Evolutionary conservation across 495 filamentous ascomycete genomes (phyloP), one percentile per base, ranked within the genome.

Genomic region (Penicillium coffeae): DNA sequence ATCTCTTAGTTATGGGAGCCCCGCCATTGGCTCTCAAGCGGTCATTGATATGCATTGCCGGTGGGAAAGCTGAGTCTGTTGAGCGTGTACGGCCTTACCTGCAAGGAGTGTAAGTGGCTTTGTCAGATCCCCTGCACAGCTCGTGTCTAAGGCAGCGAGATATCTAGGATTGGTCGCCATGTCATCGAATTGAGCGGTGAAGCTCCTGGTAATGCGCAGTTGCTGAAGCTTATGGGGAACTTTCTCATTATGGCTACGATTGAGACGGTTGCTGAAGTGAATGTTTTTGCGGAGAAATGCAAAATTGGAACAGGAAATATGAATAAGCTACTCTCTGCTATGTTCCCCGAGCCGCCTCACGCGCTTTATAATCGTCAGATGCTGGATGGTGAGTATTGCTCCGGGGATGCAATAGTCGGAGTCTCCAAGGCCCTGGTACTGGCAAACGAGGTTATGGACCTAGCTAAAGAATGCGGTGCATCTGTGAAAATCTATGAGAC

Each of bases 231-330:
- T 2, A 21, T 55, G 7, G 52, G 52, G 3, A 55, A 55, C 38
- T 55, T 55, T 10, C 44, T 55, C 16, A 34, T 55, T 13, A 42
- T 47, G 2, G 52, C 47, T 15, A 38, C 38, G 14, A 55, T 44
- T 15, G 52, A 55, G 16, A 42, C 47, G 4, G 30, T 55, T 1
- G 52, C 42, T n/a, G 52, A 55, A 47, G 52, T 47, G 3, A 47
- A 55, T 5, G 52, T 51, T 2, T 21, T 55, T 14, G 52, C 52
- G 1, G 52, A 55, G 25, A 55, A 50, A 38, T 51, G 47, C 21
- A 21, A 47, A 30, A 30, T 30, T 15, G 44, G 44, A 14, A 33
- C 25, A 5, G 25, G 5, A 30, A 30, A 30, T 10, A 30, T 30
- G 25, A 30, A 30, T 10, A 30, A 30, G 25, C 25, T 30, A 10